Conservation (phyloP, 495 filamentous ascomycete genomes). For the Aspergillus heteromorphus region DNA sequence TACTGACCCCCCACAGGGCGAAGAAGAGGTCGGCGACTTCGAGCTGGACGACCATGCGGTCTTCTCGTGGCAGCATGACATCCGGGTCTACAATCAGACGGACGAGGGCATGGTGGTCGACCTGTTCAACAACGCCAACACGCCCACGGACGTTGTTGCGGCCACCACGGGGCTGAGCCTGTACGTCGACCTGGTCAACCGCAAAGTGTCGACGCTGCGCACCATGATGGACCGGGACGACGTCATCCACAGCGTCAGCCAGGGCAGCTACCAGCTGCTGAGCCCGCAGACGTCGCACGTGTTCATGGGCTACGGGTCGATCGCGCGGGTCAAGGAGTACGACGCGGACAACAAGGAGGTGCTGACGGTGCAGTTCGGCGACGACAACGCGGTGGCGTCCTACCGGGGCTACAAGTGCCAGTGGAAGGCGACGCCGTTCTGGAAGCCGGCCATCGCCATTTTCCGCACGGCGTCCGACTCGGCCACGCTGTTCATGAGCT, state of each 20-base stretch:
- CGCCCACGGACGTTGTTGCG: conserved; percentile 19
- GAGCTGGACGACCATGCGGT: conserved; percentile 29
- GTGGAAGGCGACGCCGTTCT: conserved; percentile 38
- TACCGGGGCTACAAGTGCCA: conserved; percentile 38
- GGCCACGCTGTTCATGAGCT: conserved; percentile 30
- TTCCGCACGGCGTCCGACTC: conserved; percentile 9
- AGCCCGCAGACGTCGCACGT: conserved; percentile 31
- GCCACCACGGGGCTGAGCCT: conserved; percentile 35
- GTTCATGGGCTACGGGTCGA: conserved; percentile 45
- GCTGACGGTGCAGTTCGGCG: conserved; percentile 33
- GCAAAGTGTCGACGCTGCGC: conserved; percentile 33
- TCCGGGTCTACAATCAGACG: conserved; percentile 34
- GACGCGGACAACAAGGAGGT: conserved; percentile 26
- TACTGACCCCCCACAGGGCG: conserved; percentile 22
- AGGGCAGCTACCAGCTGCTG: conserved; percentile 45
- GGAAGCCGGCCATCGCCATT: conserved; percentile 26
- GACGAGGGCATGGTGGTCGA: conserved; percentile 21
- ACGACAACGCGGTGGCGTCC: conserved; percentile 32
- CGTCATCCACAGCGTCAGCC: conserved; percentile 36
- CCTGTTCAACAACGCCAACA: conserved; percentile 36
- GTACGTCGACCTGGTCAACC: conserved; percentile 33
- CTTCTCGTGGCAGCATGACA: conserved; percentile 44
- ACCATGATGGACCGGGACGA: conserved; percentile 28
- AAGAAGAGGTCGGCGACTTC: conserved; percentile 39
- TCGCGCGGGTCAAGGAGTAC: conserved; percentile 46